Conservation (phyloP, 768 basidiomycete genomes). For the Collybia sordida region DNA sequence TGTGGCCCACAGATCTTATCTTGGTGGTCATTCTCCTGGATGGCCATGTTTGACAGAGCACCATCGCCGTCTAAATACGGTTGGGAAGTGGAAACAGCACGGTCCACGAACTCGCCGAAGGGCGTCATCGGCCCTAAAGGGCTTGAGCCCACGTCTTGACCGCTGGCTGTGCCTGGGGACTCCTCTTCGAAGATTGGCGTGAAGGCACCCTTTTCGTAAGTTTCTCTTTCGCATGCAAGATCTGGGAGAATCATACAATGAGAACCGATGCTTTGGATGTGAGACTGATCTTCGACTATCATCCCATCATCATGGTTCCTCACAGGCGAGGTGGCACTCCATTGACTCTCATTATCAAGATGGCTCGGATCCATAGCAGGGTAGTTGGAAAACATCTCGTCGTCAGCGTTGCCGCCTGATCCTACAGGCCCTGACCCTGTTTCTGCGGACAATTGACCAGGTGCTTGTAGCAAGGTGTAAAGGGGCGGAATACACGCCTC, state of each 20-base stretch:
- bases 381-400: slow-evolving; percentile 44
- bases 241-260: slow-evolving; percentile 20
- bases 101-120: slow-evolving; percentile 75
- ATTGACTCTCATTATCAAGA: slow-evolving; percentile 36
- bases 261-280: slow-evolving; percentile 11
- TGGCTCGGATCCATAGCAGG: slow-evolving; percentile 30
- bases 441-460: slow-evolving; percentile 16
- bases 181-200: slow-evolving; percentile 66
- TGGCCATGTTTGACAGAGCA: slow-evolving; percentile 6
- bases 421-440: slow-evolving; percentile 7
- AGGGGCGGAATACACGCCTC: slow-evolving; percentile 85
- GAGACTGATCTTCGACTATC: slow-evolving; percentile 23
- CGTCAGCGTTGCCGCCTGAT: slow-evolving; percentile 35
- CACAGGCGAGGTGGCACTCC: slow-evolving; percentile 30
- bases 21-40: slow-evolving; percentile 10
- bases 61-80: slow-evolving; percentile 5
- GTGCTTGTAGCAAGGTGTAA: slow-evolving; percentile 26
- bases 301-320: slow-evolving; percentile 24
- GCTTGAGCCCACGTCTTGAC: slow-evolving; percentile 59
- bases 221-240: slow-evolving; percentile 25
- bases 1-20: slow-evolving; percentile 15
- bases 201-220: slow-evolving; percentile 47
- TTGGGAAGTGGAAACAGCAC: slow-evolving; percentile 52
- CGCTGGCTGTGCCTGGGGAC: slow-evolving; percentile 53
- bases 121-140: slow-evolving; percentile 76